Conservation (phyloP, 495 filamentous ascomycete species). For the Aspergillus funiculosus region DNA sequence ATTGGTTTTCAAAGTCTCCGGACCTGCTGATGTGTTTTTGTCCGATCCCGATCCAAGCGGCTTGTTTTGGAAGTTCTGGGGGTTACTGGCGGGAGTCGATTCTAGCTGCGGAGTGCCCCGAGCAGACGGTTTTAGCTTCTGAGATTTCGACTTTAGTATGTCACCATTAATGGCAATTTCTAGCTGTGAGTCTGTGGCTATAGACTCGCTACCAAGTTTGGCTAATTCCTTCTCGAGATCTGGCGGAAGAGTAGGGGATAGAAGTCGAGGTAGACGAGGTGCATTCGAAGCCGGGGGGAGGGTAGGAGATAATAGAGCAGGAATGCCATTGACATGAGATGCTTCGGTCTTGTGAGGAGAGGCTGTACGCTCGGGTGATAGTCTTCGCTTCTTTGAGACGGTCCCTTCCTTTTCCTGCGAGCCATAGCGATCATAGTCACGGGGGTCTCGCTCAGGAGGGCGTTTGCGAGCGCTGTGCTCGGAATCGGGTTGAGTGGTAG, state of each 20-base stretch:
- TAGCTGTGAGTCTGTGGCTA: constrained; percentile 14
- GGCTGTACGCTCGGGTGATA: constrained; percentile 26
- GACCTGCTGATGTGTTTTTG: not conserved
- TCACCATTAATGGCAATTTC: constrained; percentile 9
- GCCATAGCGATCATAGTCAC: constrained; percentile 17
- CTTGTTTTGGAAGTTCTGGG: constrained; percentile 13
- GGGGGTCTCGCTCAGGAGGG: constrained; percentile 25
- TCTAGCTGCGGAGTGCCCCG: constrained; percentile 8
- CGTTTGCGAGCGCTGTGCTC: constrained; percentile 32
- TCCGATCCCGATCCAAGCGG: not conserved
- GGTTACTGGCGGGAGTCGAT: constrained; percentile 3
- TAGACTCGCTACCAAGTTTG: constrained; percentile 24
- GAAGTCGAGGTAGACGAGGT: constrained; percentile 33
- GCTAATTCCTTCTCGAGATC: constrained; percentile 46
- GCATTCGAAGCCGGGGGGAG: constrained; percentile 34
- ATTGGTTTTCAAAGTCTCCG: not conserved
- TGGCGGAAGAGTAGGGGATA: constrained; percentile 45
- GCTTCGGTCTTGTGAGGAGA: constrained; percentile 18
- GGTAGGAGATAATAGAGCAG: constrained; percentile 39
- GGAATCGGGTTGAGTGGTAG: constrained; percentile 13
- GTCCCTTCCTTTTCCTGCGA: constrained; percentile 19
- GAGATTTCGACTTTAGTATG: constrained; percentile 10
- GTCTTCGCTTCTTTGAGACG: constrained; percentile 29
- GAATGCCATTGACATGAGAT: constrained; percentile 26
- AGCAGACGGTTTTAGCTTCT: constrained; percentile 13